Base-by-base conservation (phyloP, 371 early-diverging fungal species). In the Parasitella parasitica region DNA sequence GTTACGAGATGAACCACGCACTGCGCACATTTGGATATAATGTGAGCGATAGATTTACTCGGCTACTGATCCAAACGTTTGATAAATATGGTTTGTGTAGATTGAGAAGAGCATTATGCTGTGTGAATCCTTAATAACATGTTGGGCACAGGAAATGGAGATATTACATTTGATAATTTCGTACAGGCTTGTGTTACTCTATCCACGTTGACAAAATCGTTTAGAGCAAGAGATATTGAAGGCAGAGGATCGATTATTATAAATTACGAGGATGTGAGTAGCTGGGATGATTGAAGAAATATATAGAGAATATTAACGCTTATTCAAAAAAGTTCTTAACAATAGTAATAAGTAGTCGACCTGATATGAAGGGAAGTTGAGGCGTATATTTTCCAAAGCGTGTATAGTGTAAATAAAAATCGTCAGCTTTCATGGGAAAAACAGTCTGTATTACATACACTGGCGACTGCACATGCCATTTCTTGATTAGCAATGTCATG, bases 81-180 rank as follows among this genome's bases (percentile, higher is more conserved):
- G 90, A 91, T 60, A 77, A 78, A 58, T 80, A 85, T 64, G 92
- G 92, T 81, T 70, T 50, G 32, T 41, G 3, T 27, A 6, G 9
- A 13, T 43, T 3, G 22, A 43, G 22, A 7, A 11, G 18, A 20
- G 43, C 4, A 22, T 36, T 32, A 13, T 18, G 6, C 8, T 2
- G 13, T 6, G 28, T 24, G 8, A 27, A n/a, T 38, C 28, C 11
- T 39, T 11, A 9, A 18, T 18, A 34, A n/a, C n/a, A n/a, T n/a
- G 18, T 2, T 43, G n/a, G 2, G 0, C 30, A 34, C 46, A 78
- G 76, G 78, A 57, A 61, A 63, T 64, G 76, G 86, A 61, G 75
- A 85, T 63, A 85, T 93, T 54, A 87, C 89, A n/a, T 94, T 94
- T 67, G 93, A 92, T 71, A 86, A 88, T 69, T 94, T 94, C 73